These are phyloP conservation scores for Albatrellus ellisii DNA, from an alignment of 768 basidiomycete genomes.

Conservation along the genomic window DNA sequence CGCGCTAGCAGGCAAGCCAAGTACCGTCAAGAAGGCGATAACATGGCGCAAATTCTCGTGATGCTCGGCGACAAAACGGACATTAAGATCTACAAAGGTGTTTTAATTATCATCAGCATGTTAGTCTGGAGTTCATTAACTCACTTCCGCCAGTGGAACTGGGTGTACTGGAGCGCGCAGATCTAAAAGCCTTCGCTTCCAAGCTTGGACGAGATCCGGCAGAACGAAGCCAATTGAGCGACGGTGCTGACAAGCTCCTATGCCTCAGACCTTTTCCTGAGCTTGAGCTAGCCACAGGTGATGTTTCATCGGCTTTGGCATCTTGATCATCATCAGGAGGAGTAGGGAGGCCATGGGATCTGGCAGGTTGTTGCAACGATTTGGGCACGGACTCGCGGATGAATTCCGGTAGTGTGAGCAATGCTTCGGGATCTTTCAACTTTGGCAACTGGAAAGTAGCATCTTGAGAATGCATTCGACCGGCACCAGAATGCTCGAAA, in stretches of 20 bases:
- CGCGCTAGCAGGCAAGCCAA: constrained; percentile 31
- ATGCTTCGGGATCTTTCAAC: constrained; percentile 26
- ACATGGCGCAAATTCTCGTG: constrained; percentile 79
- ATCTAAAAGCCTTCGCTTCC: constrained; percentile 10
- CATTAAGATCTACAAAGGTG: constrained; percentile 20
- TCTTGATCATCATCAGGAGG: constrained; percentile 31
- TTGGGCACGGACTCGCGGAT: constrained; percentile 12
- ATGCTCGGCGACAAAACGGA: constrained; percentile 58
- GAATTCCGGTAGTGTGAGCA: constrained; percentile 41
- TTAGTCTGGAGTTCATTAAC: too few species aligned
- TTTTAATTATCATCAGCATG: too few species aligned
- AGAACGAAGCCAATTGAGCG: constrained; percentile 20
- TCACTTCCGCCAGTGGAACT: too few species aligned
- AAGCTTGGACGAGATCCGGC: constrained; percentile 12
- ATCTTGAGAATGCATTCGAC: constrained; percentile 73
- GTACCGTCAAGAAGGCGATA: constrained; percentile 56
- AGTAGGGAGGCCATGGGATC: constrained; percentile 13
- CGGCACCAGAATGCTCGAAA: constrained; percentile 53
- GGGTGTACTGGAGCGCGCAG: constrained; percentile 15
- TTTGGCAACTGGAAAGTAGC: constrained; percentile 33
- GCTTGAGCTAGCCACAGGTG: constrained; percentile 23
- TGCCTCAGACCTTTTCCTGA: constrained; percentile 17
- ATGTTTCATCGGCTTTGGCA: constrained; percentile 17
- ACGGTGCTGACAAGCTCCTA: constrained; percentile 25
- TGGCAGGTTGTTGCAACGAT: constrained; percentile 4